These are phyloP conservation scores for Boletus tylopilopsis DNA, from an alignment of 768 basidiomycete genomes.

Conservation along the genomic window DNA sequence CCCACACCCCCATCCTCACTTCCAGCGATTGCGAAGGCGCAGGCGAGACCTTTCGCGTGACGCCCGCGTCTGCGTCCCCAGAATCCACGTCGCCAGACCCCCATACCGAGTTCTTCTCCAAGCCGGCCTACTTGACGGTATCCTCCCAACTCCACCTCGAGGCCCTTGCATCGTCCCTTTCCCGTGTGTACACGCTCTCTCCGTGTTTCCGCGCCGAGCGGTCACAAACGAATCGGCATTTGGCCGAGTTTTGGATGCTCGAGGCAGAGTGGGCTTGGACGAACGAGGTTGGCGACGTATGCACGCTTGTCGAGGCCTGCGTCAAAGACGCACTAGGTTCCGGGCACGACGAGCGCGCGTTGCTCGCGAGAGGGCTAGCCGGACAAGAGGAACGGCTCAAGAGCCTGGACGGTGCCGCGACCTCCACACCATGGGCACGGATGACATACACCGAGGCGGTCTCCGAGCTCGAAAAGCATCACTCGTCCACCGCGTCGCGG, in stretches of 20 bases:
- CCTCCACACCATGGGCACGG: constrained; percentile 52
- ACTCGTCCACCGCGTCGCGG: constrained; percentile 22
- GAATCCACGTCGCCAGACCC: neutral
- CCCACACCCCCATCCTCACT: constrained; percentile 86
- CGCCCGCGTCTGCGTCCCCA: constrained; percentile 28
- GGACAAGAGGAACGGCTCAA: constrained; percentile 33
- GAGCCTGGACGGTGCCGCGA: constrained; percentile 37
- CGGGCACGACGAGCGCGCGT: constrained; percentile 30
- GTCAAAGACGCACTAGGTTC: constrained; percentile 41
- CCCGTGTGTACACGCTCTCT: constrained; percentile 87
- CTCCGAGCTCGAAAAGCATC: constrained; percentile 43
- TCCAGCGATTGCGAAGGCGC: constrained; percentile 94
- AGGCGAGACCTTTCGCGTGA: constrained; percentile 83
- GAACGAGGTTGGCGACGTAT: constrained; percentile 43
- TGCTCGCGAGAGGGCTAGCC: constrained; percentile 30
- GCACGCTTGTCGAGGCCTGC: constrained; percentile 53
- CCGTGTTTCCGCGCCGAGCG: constrained; percentile 95
- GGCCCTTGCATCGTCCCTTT: constrained; percentile 69
- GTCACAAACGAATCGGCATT: constrained; percentile 83
- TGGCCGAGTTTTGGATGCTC: constrained; percentile 99
- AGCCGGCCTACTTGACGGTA: constrained; percentile 83
- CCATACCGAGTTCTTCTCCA: constrained; percentile 63
- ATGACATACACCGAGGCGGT: constrained; percentile 82
- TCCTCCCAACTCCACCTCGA: constrained; percentile 97
- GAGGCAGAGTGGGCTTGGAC: constrained; percentile 88